Conservation (phyloP, 345 rosid genomes). For the Brassica juncea region DNA sequence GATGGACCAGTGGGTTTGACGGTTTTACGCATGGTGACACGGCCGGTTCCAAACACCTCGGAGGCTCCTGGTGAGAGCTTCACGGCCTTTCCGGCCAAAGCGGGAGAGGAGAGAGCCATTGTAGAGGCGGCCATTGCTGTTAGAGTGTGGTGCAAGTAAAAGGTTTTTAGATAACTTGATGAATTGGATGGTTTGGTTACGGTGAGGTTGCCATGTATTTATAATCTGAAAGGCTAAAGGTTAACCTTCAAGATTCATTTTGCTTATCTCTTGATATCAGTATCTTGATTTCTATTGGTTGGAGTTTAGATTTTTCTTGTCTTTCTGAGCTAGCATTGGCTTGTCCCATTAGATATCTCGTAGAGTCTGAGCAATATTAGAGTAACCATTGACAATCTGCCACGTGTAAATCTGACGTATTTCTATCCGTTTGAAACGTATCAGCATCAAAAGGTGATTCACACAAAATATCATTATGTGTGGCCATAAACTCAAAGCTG, state of each 20-base stretch:
- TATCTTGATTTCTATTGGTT: constrained; percentile 21
- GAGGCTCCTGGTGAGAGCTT: constrained; percentile 23
- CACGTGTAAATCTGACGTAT: constrained; percentile 15
- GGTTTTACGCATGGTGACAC: constrained; percentile 42
- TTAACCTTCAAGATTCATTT: neutral
- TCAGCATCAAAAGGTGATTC: neutral
- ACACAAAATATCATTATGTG: neutral
- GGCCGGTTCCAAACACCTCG: constrained; percentile 36
- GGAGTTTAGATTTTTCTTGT: constrained; percentile 5
- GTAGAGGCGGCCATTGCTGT: constrained; percentile 43
- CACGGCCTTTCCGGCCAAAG: constrained; percentile 42
- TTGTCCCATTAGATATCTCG: constrained; percentile 7
- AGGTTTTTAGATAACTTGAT: constrained; percentile 8
- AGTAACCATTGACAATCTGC: neutral
- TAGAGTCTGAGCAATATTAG: neutral
- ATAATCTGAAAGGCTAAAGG: neutral
- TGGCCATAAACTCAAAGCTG: neutral
- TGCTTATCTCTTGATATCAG: neutral
- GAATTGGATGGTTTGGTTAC: constrained; percentile 3
- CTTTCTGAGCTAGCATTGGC: neutral
- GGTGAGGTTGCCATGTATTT: constrained; percentile 12
- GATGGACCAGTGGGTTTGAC: constrained; percentile 46
- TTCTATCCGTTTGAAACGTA: constrained; percentile 13
- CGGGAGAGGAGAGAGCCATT: constrained; percentile 43
- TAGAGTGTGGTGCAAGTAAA: constrained; percentile 13